Percentiles rank a stretch among this genome's conserved stretches.
Evolutionary conservation across 495 filamentous ascomycete genomes (phyloP).

Genomic region (Tuber borchii): DNA sequence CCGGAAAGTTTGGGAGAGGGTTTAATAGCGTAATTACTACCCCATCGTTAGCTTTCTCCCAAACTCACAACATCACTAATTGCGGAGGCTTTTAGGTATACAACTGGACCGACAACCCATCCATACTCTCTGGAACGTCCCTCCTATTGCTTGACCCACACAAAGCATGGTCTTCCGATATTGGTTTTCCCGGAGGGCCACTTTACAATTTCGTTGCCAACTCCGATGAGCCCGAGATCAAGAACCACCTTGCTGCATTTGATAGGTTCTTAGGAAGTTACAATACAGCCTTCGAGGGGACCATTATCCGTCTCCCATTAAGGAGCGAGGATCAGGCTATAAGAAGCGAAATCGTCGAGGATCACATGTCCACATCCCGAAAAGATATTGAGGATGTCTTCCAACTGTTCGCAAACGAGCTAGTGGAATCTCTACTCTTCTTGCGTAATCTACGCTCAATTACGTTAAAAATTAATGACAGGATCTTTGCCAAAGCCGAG

Average conservation of each 20-base stretch:
- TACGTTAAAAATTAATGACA: constrained; percentile 30
- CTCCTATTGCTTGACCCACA: constrained; percentile 48
- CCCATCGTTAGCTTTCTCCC: not conserved
- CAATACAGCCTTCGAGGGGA: constrained; percentile 36
- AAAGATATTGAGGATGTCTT: constrained; percentile 43
- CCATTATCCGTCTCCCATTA: constrained; percentile 47
- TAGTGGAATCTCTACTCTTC: constrained; percentile 44
- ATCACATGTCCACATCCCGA: constrained; percentile 27
- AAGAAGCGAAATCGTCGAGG: constrained; percentile 41
- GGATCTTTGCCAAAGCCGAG: constrained; percentile 35
- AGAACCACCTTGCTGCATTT: constrained; percentile 44
- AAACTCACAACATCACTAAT: not conserved
- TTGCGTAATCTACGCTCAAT: constrained; percentile 44
- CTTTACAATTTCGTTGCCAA: constrained; percentile 43
- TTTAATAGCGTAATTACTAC: constrained; percentile 42
- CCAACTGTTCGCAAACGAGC: constrained; percentile 40
- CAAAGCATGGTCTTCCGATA: constrained; percentile 42
- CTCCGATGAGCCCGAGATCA: constrained; percentile 38
- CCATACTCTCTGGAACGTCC: constrained; percentile 43
- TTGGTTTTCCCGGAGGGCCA: constrained; percentile 43
- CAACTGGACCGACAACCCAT: constrained; percentile 48
- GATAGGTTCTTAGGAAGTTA: constrained; percentile 27
- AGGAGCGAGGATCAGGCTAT: constrained; percentile 41
- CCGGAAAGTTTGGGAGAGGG: constrained; percentile 45
- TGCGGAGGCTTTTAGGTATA: constrained; percentile 41